A percentile compares a stretch with the other conserved stretches of the same genome.
Evolutionary conservation across 2,329 filamentous ascomycete genomes (phyloP).

Genomic region (Magnaporthiopsis rhizophila): DNA sequence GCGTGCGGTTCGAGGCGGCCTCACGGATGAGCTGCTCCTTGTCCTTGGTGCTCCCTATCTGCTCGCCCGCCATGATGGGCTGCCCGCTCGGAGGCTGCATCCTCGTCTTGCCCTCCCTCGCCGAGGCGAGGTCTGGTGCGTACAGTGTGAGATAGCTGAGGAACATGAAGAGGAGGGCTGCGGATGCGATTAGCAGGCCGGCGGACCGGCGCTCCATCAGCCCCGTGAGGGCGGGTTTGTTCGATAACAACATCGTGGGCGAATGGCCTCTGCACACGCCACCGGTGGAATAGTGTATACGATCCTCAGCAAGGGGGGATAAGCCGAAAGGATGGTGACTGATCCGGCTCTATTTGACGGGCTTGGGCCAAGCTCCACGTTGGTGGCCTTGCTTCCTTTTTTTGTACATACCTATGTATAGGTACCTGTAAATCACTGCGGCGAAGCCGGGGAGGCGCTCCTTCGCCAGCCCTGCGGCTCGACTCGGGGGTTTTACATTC

Average conservation of each 20-base stretch:
- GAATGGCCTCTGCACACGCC: background rate
- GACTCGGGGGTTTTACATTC: background rate
- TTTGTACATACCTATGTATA: too few species aligned
- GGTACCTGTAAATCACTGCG: too few species aligned
- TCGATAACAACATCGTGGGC: background rate
- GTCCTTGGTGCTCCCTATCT: background rate
- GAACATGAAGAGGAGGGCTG: background rate
- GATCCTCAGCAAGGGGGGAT: background rate
- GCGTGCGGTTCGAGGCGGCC: constrained; percentile 15
- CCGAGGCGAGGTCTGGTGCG: too few species aligned
- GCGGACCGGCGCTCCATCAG: background rate
- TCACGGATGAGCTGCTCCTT: background rate
- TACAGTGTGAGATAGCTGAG: background rate
- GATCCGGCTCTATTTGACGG: background rate
- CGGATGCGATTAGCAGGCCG: background rate
- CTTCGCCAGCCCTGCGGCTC: background rate
- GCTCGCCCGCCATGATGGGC: background rate
- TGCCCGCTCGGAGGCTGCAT: background rate
- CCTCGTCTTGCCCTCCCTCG: background rate
- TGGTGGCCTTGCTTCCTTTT: background rate
- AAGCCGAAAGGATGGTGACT: background rate
- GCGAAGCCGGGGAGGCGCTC: background rate
- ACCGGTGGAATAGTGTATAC: background rate
- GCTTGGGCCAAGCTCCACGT: background rate
- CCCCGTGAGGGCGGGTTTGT: background rate